Percentiles rank a stretch among this genome's conserved stretches.
These are phyloP conservation scores for Brassica balearica DNA, from an alignment of 441 rosid species.

Conservation along the genomic window DNA sequence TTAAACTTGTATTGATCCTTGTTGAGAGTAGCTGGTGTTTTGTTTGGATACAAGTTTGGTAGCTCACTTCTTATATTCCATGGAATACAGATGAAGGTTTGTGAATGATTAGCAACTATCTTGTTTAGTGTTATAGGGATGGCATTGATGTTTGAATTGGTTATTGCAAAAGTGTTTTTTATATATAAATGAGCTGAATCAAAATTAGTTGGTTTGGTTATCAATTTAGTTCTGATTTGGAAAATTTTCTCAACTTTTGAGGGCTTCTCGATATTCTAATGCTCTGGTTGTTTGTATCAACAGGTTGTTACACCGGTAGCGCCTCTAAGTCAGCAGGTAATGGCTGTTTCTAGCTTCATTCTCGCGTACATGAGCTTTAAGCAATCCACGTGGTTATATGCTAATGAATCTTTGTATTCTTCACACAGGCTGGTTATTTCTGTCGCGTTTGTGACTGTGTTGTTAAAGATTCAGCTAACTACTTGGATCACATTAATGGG, in stretches of 20 bases:
- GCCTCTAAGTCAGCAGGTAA: conserved; percentile 98
- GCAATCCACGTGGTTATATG: not conserved
- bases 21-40: conserved; percentile 17
- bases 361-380: conserved; percentile 16
- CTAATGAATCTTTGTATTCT: conserved; percentile 28
- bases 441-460: conserved; percentile 97
- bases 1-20: not conserved
- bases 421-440: conserved; percentile 89
- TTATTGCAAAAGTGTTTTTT: not conserved
- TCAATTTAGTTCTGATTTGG: conserved; percentile 1
- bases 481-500: conserved; percentile 98
- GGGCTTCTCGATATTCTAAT: conserved; percentile 19
- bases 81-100: not conserved
- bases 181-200: conserved; percentile 1
- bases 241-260: not conserved
- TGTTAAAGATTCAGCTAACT: conserved; percentile 98
- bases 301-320: conserved; percentile 99
- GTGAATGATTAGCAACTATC: not conserved
- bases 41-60: not conserved
- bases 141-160: conserved; percentile 13
- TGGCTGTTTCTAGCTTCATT: conserved; percentile 11
- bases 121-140: not conserved
- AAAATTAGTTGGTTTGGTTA: not conserved
- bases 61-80: conserved; percentile 11
- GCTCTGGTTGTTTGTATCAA: conserved; percentile 20